Base-by-base conservation (phyloP, 495 filamentous ascomycete genomes). In the Podospora didyma region DNA sequence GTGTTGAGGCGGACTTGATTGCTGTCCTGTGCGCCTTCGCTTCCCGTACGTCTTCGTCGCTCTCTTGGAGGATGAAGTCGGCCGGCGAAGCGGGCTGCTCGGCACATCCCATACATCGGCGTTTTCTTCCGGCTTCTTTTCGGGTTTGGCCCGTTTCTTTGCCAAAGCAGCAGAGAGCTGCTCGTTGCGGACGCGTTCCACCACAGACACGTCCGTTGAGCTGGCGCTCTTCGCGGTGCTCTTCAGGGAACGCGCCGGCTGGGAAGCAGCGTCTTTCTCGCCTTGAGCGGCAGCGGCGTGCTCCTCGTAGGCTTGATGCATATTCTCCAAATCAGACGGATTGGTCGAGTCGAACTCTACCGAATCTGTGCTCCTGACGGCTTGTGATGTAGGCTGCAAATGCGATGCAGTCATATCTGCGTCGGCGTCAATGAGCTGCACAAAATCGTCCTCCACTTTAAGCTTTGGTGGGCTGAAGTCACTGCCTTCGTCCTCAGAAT, bases 401-500 rank as follows among this genome's bases (percentile, higher is more conserved):
- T 31, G 9, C 2, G 16, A n/a, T 7, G n/a, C 52, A n/a, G 23
- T 7, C 9, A 3, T 3, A 10, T 26, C 21, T 20, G 20, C 19
- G 17, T 20, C 49, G 17, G n/a, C 31, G 16, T 39, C 31, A 10
- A 11, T 37, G 3, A 42, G n/a, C 9, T 17, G 9, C 39, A 16
- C 12, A 5, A 42, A 5, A 17, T 42, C 5, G 6, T 42, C 39
- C 9, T 37, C 31, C n/a, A 19, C 12, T 28, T 51, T n/a, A n/a
- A n/a, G 48, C 10, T 58, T 51, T 31, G 54, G 28, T 3, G 58
- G 59, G 21, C 50, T 56, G 22, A 68, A 59, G 11, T 61, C 65
- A 47, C 59, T 62, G 7, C 48, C 66, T 1, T 69, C 67, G 45
- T 69, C 67, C 20, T 67, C 66, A n/a, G 67, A 69, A 49, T 67